Base-by-base conservation (phyloP, 805 yeast genomes). In the Candida wancherniae region DNA sequence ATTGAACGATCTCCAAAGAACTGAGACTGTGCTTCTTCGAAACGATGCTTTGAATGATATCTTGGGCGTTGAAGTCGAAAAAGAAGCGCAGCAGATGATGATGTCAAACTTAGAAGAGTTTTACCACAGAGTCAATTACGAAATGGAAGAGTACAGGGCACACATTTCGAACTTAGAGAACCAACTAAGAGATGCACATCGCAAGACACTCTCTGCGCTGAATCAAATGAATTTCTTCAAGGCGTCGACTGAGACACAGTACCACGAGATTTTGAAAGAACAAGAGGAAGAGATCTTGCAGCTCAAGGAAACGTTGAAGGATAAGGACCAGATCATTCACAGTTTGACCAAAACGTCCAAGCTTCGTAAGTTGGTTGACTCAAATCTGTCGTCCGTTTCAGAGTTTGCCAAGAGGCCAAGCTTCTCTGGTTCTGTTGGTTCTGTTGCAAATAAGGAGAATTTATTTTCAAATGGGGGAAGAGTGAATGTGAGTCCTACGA, bases 301-400 rank as follows among this genome's bases (percentile, higher is more conserved):
- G 29, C 61, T 88, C 42, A 70, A 71, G 45, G 80, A 75, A 29
- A 66, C 72, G 25, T 48, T 84, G 22, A 69, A 71, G 26, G 84
- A 82, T 40, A 87, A 86, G 53, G 94, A 86, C 44, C 77, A 78
- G 26, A 79, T 87, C 41, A 83, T 87, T 36, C 75, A 72, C 37
- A 86, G 90, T 1, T 60, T 86, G 34, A 75, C 80, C 20, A 75
- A 81, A 26, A 74, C 84, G 3, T 69, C 75, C 20, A 69, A 77
- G 45, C 67, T 81, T 19, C 68, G 88, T 19, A 49, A 68, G 29
- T 42, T 65, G 19, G 68, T 63, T 7, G 70, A 63, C 23, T 53
- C 63, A 9, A 59, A 51, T 33, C 33, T 54, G 16, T 22, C 33
- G 12, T 14, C 29, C 6, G 11, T 26, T 4, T 16, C 33, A 9